Conservation (phyloP, 345 rosid species). For the Sonneratia caseolaris region DNA sequence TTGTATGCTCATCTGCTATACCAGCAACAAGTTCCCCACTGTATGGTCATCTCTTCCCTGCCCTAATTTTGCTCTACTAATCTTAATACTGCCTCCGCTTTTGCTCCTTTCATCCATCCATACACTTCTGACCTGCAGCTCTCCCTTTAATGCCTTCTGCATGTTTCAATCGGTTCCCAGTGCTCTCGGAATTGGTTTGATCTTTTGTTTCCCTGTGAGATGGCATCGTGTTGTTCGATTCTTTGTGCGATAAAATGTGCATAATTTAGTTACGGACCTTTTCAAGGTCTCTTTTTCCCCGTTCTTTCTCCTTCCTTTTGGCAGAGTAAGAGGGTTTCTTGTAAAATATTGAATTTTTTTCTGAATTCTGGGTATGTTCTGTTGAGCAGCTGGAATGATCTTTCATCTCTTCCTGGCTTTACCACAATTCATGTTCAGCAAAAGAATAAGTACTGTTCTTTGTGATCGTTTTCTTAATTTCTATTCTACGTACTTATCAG, state of each 20-base stretch:
- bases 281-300: too few species aligned
- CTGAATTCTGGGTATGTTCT: too few species aligned
- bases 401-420: neutral
- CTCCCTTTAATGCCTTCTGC: neutral
- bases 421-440: neutral
- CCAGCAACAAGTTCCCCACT: constrained; percentile 79
- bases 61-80: neutral
- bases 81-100: neutral
- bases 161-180: neutral
- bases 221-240: neutral
- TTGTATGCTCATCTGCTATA: constrained; percentile 81
- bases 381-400: too few species aligned
- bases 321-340: too few species aligned
- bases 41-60: constrained; percentile 23
- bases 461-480: neutral
- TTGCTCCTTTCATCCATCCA: neutral
- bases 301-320: too few species aligned
- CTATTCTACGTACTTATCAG: constrained; percentile 25
- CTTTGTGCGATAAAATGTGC: too few species aligned
- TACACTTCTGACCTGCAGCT: neutral
- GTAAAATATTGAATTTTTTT: too few species aligned
- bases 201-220: neutral
- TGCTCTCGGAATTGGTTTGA: neutral
- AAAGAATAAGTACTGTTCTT: neutral
- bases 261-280: too few species aligned